Evolutionary conservation across 495 filamentous ascomycete genomes (phyloP), one percentile per base, ranked within the genome.

Genomic region (Hypoxylon lienhwacheense): DNA sequence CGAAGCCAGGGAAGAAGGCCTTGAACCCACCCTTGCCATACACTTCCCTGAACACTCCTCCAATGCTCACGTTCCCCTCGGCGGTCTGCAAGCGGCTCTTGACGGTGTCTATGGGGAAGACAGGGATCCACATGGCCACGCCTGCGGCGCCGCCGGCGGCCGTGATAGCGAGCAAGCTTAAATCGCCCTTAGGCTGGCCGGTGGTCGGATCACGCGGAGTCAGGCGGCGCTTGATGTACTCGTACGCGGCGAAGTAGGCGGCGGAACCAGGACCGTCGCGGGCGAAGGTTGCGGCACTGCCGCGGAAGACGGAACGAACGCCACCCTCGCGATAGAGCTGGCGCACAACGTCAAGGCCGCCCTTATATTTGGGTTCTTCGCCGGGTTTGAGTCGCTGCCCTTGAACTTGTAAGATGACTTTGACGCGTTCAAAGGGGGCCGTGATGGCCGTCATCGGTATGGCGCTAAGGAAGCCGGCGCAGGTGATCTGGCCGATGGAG

Each of bases 401-500:
- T 68, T 97, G 93, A 53, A 97, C 95, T 71, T 98, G 93, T 2
- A 98, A 85, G 39, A 97, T 89, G 12, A 98, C 91, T 76, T 98
- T 98, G 59, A 98, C 91, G 55, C 93, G 91, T 81, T 98, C 93
- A 64, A 98, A 97, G 48, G 95, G 93, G 0, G 95, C 93, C 2
- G 93, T 97, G 74, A 98, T 97, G 69, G 90, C 69, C 0, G 95
- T 98, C 91, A 96, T 96, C 59, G 93, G 93, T 53, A 98, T 89
- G 36, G 93, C 93, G 61, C 88, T 92, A 84, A 98, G 96, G 83
- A 96, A 96, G 45, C 93, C 93, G 8, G 93, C 93, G 17, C 88
- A 81, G 21, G 89, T 90, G 75, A 95, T 86, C 70, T 97, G 93
- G 17, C 79, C 87, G 66, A 96, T 88, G 15, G 85, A 85, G 72